Evolutionary conservation across 116 monocot genomes (phyloP).

Genomic region (Zostera marina): DNA sequence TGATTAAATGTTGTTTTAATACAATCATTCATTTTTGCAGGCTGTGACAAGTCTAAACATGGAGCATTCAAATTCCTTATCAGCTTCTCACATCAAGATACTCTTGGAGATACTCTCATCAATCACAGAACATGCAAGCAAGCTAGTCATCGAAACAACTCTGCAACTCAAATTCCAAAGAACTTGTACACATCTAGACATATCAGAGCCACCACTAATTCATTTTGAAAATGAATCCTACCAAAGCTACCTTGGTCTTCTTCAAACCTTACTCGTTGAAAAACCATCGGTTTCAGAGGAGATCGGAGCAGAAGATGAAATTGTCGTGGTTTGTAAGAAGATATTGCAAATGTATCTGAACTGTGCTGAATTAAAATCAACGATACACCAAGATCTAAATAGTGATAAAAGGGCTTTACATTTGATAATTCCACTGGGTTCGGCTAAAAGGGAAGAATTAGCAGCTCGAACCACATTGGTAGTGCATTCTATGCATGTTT

Average conservation of each 20-base stretch:
- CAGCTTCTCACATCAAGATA: constrained; percentile 27
- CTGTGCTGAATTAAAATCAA: constrained; percentile 30
- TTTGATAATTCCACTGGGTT: constrained; percentile 47
- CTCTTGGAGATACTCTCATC: constrained; percentile 54
- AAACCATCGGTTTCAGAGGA: constrained; percentile 22
- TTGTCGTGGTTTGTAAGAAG: constrained; percentile 37
- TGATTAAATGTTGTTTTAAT: no score
- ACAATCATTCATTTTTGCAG: constrained; percentile 12
- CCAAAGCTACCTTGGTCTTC: constrained; percentile 43
- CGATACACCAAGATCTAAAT: constrained; percentile 4
- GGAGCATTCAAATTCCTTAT: constrained; percentile 23
- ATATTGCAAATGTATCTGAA: constrained; percentile 56
- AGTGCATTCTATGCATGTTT: constrained; percentile 23
- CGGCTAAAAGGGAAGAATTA: constrained; percentile 73
- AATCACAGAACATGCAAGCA: constrained; percentile 42
- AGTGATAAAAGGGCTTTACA: constrained; percentile 8
- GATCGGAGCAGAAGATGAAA: constrained; percentile 25
- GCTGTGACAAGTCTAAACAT: constrained; percentile 45
- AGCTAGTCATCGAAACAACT: constrained; percentile 20
- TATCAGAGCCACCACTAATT: constrained; percentile 59
- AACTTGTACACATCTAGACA: constrained; percentile 57
- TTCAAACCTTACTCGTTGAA: constrained; percentile 20
- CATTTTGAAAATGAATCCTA: constrained; percentile 76
- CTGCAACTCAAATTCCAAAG: constrained; percentile 41
- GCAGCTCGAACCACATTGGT: constrained; percentile 40